These are phyloP conservation scores for Eimeria praecox DNA, from an alignment of 169 alveolate species.

Conservation along the genomic window DNA sequence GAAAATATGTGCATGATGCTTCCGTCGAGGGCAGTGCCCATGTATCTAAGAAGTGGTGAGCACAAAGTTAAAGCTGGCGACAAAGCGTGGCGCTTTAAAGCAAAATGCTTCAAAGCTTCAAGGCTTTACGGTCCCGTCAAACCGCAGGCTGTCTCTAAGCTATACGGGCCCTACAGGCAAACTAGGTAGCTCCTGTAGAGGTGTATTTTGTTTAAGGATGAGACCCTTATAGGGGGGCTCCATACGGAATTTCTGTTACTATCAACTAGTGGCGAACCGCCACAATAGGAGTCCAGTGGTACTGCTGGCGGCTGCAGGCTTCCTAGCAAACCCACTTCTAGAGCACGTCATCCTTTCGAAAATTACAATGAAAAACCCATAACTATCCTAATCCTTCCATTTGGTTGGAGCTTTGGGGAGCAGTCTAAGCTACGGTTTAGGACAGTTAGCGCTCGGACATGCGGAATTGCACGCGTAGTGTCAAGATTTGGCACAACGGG, in stretches of 20 bases:
- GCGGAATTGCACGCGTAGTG: background rate
- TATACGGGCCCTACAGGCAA: background rate
- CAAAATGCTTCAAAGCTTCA: background rate
- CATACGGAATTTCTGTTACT: background rate
- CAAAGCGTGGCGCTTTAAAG: background rate
- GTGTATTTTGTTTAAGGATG: background rate
- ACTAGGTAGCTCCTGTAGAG: background rate
- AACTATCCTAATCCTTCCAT: background rate
- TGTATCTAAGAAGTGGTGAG: background rate
- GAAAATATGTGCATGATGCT: background rate
- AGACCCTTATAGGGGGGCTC: background rate
- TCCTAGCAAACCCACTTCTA: background rate
- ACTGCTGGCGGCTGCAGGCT: background rate
- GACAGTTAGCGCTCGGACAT: background rate
- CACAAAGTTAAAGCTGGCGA: background rate
- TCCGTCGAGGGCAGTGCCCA: background rate
- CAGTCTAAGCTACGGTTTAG: background rate
- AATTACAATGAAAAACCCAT: background rate
- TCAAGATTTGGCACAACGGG: background rate
- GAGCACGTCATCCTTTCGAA: background rate
- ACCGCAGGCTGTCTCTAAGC: background rate
- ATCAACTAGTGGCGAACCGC: no score
- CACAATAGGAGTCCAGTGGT: no score
- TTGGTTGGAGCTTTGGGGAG: background rate
- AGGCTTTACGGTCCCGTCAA: background rate